These are phyloP conservation scores for Dysphania ambrosioides DNA, from an alignment of 148 eudicot species.

Conservation along the genomic window DNA sequence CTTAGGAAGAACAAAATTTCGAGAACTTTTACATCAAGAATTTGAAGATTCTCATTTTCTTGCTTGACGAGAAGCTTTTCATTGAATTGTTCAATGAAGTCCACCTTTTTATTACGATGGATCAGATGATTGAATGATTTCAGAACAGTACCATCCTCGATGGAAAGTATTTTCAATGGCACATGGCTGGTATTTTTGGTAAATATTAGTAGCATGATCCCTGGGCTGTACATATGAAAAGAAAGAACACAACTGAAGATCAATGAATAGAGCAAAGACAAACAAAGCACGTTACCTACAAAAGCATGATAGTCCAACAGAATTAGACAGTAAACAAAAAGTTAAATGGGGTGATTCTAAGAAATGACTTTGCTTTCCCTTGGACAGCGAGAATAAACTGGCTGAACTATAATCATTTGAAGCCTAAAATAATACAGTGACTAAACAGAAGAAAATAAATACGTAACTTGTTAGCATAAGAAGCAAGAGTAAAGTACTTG, in stretches of 20 bases:
- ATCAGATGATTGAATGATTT: constrained; percentile 88
- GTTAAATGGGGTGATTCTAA: too few relatives aligned
- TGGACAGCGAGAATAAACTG: not conserved
- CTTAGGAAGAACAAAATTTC: not conserved
- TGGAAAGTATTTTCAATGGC: constrained; percentile 88
- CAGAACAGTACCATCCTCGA: constrained; percentile 96
- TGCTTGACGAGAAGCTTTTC: constrained; percentile 99
- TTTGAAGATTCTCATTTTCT: constrained; percentile 93
- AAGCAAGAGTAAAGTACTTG: not conserved
- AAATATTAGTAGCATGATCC: constrained; percentile 90
- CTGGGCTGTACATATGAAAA: constrained; percentile 57
- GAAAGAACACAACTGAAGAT: constrained; percentile 10
- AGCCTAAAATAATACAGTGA: not conserved
- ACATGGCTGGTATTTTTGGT: constrained; percentile 67
- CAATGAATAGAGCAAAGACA: not conserved
- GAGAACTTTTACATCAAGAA: constrained; percentile 68
- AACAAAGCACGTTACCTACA: too few relatives aligned
- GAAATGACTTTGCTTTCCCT: not conserved
- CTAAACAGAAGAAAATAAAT: not conserved
- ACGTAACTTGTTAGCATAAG: not conserved
- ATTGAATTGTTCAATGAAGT: constrained; percentile 95
- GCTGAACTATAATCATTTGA: not conserved
- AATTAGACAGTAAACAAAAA: too few relatives aligned
- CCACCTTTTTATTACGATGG: constrained; percentile 95
- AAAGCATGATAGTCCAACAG: too few relatives aligned